Evolutionary conservation across 257 asterid species (phyloP), one percentile per base, ranked within the genome.

Genomic region (Solanum arcanum): DNA sequence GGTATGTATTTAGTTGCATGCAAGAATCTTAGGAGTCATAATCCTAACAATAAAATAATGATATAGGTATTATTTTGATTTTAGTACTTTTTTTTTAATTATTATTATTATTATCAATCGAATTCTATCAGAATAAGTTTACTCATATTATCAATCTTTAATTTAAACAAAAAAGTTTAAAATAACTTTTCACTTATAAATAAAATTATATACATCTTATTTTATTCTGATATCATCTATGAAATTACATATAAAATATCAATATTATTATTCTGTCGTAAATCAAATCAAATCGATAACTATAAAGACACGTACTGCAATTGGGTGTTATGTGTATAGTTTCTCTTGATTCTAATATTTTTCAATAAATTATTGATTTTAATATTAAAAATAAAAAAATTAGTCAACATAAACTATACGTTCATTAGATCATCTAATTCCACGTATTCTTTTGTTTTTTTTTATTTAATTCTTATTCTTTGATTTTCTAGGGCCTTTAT

Each of bases 11-110:
- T 78, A 78, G 66, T 29, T 18, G 29, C 44, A 49, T 49, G 69
- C 7, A 64, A 35, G 92, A 86, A 88, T 69, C 80, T 56, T 80
- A 49, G 44, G 69, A 29, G 85, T 81, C 85, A 29, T 81, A 81
- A 49, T 81, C 12, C 69, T 10, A 23, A 49, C 85, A 49, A 47
- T 47, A 80, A 80, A 47, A 46, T 27, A 27, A 47, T 47, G 9
- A 5, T 18, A 29, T 27, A 80, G 18, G 68, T 47, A 80, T 20
- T 20, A 9, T 23, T 4, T 80, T 10, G 44, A 29, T 16, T 75
- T 7, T 47, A 47, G 16, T 78, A 42, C 25, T 78, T 4, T 14
- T 42, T n/a, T 1, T 21, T 21, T 12, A 73, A n/a, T n/a, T 23
- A 23, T 23, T 9, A n/a, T 23, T 9, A n/a, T 15, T 6, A 29